Percentiles rank a stretch among this genome's conserved stretches.
Evolutionary conservation across 1,284 basidiomycete genomes (phyloP).

Genomic region (Cystobasidium pallidum): DNA sequence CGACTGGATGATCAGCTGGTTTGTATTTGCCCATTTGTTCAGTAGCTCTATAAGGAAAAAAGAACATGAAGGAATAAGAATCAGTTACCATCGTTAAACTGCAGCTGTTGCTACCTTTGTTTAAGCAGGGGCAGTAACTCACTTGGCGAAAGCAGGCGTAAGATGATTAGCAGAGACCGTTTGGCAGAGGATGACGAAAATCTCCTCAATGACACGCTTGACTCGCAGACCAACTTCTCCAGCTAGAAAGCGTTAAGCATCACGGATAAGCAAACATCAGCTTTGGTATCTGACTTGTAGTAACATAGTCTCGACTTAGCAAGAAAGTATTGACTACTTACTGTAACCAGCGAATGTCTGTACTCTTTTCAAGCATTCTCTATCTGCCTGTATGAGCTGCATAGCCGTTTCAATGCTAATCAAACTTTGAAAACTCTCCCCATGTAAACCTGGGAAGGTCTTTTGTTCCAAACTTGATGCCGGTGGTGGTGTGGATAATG

Average conservation of each 20-base stretch:
- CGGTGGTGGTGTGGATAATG: background rate
- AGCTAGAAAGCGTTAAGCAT: background rate
- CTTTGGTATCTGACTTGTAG: background rate
- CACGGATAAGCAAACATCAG: background rate
- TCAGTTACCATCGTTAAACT: no score
- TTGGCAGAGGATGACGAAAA: conserved; percentile 81
- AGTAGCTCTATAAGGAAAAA: conserved; percentile 64
- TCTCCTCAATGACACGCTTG: conserved; percentile 71
- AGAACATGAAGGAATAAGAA: background rate
- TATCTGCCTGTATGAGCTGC: conserved; percentile 87
- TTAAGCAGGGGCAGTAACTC: conserved; percentile 56
- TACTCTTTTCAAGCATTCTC: conserved; percentile 85
- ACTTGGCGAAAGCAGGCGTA: conserved; percentile 80
- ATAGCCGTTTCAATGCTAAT: conserved; percentile 89
- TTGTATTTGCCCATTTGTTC: conserved; percentile 84
- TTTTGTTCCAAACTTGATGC: conserved; percentile 17
- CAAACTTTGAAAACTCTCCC: conserved; percentile 65
- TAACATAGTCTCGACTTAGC: conserved; percentile 68
- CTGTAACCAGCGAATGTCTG: conserved; percentile 88
- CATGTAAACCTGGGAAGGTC: conserved; percentile 53
- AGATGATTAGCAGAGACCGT: conserved; percentile 79
- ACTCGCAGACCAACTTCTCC: conserved; percentile 49
- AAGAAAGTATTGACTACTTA: conserved; percentile 63
- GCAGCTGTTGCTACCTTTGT: no score
- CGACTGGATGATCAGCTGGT: conserved; percentile 77